Evolutionary conservation across 768 basidiomycete genomes (phyloP).

Genomic region (Neoboletus magnificus): DNA sequence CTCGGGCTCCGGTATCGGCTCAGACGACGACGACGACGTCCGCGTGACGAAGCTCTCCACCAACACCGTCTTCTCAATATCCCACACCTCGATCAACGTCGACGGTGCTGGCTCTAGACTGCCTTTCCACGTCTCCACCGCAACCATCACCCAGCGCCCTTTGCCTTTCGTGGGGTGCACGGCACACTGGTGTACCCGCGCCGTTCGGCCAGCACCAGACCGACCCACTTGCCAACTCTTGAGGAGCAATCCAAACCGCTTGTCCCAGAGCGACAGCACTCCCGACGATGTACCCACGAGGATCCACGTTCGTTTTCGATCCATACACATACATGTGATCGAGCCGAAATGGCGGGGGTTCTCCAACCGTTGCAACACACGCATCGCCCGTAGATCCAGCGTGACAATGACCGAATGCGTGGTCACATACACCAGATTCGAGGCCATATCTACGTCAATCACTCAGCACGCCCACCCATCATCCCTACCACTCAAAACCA

Average conservation of each 20-base stretch:
- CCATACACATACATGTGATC: conserved; percentile 80
- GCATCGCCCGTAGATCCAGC: conserved; percentile 85
- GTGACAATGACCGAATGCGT: conserved; percentile 72
- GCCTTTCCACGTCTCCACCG: conserved; percentile 54
- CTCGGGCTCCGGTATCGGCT: conserved; percentile 52
- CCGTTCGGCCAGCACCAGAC: conserved; percentile 47
- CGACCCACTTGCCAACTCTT: conserved; percentile 82
- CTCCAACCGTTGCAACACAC: conserved; percentile 68
- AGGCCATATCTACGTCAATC: conserved; percentile 55
- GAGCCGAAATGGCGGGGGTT: conserved; percentile 86
- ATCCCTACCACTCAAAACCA: background rate
- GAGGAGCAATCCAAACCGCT: conserved; percentile 85
- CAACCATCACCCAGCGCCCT: conserved; percentile 88
- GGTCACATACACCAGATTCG: conserved; percentile 83
- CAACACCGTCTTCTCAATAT: conserved; percentile 75
- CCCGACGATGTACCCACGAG: conserved; percentile 86
- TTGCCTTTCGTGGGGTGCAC: conserved; percentile 86
- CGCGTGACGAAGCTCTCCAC: conserved; percentile 78
- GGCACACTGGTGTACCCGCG: conserved; percentile 67
- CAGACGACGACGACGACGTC: conserved; percentile 40
- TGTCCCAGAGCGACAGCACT: conserved; percentile 88
- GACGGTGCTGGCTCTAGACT: conserved; percentile 41
- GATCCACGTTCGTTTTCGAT: conserved; percentile 84
- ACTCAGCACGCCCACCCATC: background rate
- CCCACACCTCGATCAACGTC: conserved; percentile 81